Evolutionary conservation across 495 filamentous ascomycete species (phyloP), one percentile per base, ranked within the genome.

Genomic region (Penicillium cosmopolitanum): DNA sequence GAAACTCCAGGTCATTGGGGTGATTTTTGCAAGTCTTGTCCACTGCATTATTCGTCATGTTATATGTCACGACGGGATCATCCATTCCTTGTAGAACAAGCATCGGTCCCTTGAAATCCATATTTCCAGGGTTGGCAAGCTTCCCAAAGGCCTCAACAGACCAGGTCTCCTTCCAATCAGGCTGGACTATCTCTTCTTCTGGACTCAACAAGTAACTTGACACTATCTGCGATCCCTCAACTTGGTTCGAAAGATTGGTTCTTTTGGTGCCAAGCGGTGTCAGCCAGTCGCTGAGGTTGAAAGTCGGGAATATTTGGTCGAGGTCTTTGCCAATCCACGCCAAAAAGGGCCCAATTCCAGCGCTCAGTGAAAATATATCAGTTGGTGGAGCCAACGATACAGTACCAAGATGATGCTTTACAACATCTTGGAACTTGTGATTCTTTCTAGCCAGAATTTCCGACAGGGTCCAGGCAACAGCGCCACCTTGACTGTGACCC

Each of bases 401-500:
- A 3, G 74, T 58, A 11, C 80, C 80, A 15, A 69, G 67, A 59
- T 78, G 82, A 34, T 76, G 76, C 7, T 62, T 25, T 6, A 66
- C 60, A 12, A 76, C 64, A 23, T 66, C 54, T 3, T 54, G 52
- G 23, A 67, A 74, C 43, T 74, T 65, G 6, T 65, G 62, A n/a
- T 66, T 47, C 8, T 54, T 52, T 34, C 51, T 56, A 44, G 18
- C 58, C 1, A 65, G 58, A 28, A 59, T 58, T 62, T 82, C 74
- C 5, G 80, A 78, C 12, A 73, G 58, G 1, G 64, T 67, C 80
- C 80, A 83, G 5, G 76, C 76, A 4, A 71, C 74, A 4, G 72
- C 69, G n/a, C 79, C 82, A 5, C 80, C 80, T 63, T 84, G 76
- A 36, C 73, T 78, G 53, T 82, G 81, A 5, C 82, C 82, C 48